Conservation (phyloP, 78 protist species). For the Cavenderia fasciculata region DNA sequence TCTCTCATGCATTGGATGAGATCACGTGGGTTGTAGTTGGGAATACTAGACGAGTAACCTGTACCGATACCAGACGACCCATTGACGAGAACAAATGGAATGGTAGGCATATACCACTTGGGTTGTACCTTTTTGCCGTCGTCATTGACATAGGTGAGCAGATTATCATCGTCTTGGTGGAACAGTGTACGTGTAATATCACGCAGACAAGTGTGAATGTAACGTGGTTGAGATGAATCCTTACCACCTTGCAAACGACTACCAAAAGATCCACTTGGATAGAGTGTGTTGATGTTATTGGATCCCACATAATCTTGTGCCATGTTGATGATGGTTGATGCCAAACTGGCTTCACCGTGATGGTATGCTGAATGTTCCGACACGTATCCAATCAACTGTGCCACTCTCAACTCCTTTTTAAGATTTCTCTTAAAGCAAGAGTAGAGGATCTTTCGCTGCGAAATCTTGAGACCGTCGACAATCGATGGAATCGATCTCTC, state of each 20-base stretch:
- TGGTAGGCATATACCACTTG: conserved; percentile 92
- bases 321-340: conserved; percentile 93
- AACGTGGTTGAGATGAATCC: conserved; percentile 83
- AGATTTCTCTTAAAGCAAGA: conserved; percentile 98
- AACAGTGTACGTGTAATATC: conserved; percentile 90
- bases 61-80: conserved; percentile 87
- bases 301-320: conserved; percentile 98
- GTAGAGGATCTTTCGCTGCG: conserved; percentile 97
- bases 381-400: conserved; percentile 98
- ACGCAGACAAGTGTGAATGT: conserved; percentile 94
- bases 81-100: conserved; percentile 98
- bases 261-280: conserved; percentile 98
- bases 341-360: conserved; percentile 97
- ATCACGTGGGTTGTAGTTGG: conserved; percentile 94
- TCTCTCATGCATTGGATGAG: conserved; percentile 79
- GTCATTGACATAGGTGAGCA: conserved; percentile 92
- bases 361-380: conserved; percentile 97
- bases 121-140: conserved; percentile 99
- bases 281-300: conserved; percentile 96
- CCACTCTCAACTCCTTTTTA: conserved; percentile 96
- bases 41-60: conserved; percentile 83
- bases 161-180: conserved; percentile 92
- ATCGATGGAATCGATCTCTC: conserved; percentile 97
- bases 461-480: conserved; percentile 98
- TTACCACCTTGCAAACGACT: conserved; percentile 83